These are phyloP conservation scores for Pycnococcus provasolii DNA, from an alignment of 139 green algal species.

Conservation along the genomic window DNA sequence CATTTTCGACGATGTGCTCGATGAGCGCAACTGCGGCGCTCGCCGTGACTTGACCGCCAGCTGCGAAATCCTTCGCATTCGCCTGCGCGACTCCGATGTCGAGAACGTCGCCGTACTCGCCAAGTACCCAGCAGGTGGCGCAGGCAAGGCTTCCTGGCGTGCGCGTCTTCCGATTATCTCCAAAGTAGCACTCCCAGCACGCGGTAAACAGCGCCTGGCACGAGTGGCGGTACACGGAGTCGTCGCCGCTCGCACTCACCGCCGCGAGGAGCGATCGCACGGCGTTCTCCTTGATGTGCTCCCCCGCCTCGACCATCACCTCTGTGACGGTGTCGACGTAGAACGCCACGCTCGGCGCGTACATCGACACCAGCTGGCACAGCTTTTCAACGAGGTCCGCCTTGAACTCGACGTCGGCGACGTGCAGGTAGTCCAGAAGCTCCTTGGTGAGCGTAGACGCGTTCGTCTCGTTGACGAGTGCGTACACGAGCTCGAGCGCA, in stretches of 20 bases:
- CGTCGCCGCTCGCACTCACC: no score
- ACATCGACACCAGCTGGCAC: constrained; percentile 71
- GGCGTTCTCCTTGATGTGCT: neutral
- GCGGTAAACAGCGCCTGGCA: no score
- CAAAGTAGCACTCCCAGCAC: no score
- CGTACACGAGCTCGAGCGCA: constrained; percentile 91
- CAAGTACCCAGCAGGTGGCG: constrained; percentile 66
- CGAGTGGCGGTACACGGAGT: no score
- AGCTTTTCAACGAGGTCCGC: constrained; percentile 86
- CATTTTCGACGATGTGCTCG: no score
- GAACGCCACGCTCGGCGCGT: constrained; percentile 77
- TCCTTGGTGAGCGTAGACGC: constrained; percentile 67
- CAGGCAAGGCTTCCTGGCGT: constrained; percentile 35
- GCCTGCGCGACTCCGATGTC: constrained; percentile 43
- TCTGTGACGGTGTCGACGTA: constrained; percentile 78
- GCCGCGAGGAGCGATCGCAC: constrained; percentile 13
- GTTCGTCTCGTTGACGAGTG: constrained; percentile 73
- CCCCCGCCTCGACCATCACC: constrained; percentile 27
- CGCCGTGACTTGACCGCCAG: no score
- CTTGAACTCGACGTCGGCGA: constrained; percentile 89
- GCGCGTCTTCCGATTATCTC: no score
- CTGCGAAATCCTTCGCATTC: constrained; percentile 44
- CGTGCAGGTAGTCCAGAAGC: constrained; percentile 87
- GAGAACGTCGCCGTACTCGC: constrained; percentile 87
- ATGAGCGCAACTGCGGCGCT: no score